Base-by-base conservation (phyloP, 257 asterid genomes). In the Ophiorrhiza pumila region DNA sequence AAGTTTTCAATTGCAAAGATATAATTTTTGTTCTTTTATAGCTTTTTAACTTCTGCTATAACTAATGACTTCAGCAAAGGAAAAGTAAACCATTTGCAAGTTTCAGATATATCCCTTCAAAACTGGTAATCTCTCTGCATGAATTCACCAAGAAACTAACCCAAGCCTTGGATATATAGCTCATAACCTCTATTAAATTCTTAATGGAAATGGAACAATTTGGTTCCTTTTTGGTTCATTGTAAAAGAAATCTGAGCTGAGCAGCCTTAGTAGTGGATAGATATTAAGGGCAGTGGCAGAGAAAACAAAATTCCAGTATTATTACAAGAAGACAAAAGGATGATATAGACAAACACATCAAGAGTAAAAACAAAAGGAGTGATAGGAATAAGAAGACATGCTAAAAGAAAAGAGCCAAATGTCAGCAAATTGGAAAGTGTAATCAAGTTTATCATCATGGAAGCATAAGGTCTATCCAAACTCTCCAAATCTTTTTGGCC, bases 321-420 rank as follows among this genome's bases (percentile, higher is more conserved):
- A 31, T 45, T 31, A 25, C 3, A 34, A 29, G 11, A 31, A 32
- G 71, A 25, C 65, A 37, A 57, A 39, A 41, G 29, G 42, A 42
- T 32, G 74, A 39, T 56, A 70, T n/a, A 58, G 74, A 71, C 55
- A 37, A 37, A 1, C 7, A 23, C 39, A n/a, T 50, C 46, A 55
- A 14, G 5, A 66, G 10, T 5, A 25, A 23, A 0, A n/a, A 37
- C 31, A 56, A 39, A 41, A 25, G 29, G 20, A 14, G 58, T 14
- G 58, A 23, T 1, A 45, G 56, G 42, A 15, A 9, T n/a, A 42
- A 2, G 66, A 57, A n/a, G 74, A 67, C 71, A 39, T 29, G 31
- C 15, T 35, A 15, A 62, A 35, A n/a, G n/a, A 18, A 20, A 18
- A 18, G 66, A 35, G 27, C 68, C 46, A 62, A 12, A 18, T 62